phyloP scores from a whole-genome alignment of 2,329 filamentous ascomycete genomes.

The Drechslerella coelobrocha region DNA sequence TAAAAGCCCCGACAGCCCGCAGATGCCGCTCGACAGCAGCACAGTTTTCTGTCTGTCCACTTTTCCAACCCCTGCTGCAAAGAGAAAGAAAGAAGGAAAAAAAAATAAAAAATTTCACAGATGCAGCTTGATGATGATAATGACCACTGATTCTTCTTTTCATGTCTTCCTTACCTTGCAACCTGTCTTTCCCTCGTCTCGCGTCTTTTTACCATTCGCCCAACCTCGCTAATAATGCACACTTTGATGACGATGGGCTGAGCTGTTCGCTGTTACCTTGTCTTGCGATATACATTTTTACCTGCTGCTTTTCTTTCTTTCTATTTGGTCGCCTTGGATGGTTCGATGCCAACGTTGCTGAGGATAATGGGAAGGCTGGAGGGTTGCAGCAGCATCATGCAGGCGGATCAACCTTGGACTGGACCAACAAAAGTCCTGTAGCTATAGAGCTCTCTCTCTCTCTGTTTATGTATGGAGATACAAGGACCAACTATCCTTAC shows the following conservation, averaged over 20 bases:
- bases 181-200: constrained; percentile 3
- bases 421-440: not conserved
- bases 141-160: not conserved
- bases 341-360: constrained; percentile 9
- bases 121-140: not conserved
- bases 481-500: too few species aligned
- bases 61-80: not conserved
- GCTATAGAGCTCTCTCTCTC: not conserved
- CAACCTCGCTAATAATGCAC: constrained; percentile 35
- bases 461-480: not conserved
- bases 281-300: not conserved
- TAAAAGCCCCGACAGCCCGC: not conserved
- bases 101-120: not conserved
- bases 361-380: constrained; percentile 49
- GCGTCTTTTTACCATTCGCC: constrained; percentile 23
- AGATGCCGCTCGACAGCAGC: not conserved
- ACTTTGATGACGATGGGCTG: constrained; percentile 22
- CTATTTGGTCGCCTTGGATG: constrained; percentile 19
- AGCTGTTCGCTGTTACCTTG: not conserved
- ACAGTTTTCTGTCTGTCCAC: not conserved
- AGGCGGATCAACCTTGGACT: constrained; percentile 19
- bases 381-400: constrained; percentile 23
- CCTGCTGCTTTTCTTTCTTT: constrained; percentile 20
- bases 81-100: not conserved
- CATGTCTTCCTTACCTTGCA: constrained; percentile 3